phyloP scores from a whole-genome alignment of 1,139 yeast genomes.

The Spencermartinsiella ligniputridi region DNA sequence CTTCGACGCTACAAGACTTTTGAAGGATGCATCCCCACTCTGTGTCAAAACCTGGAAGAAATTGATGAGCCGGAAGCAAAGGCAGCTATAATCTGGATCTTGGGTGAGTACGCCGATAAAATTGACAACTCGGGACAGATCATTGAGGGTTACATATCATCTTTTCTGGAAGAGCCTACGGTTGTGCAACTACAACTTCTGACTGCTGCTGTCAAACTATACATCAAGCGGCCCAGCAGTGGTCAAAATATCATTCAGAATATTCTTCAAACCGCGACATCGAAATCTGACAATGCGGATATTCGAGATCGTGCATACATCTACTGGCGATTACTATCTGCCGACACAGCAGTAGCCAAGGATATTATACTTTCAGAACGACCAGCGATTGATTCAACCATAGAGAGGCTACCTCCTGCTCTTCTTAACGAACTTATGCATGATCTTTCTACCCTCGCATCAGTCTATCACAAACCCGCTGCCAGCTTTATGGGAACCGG shows the following conservation, averaged over 20 bases:
- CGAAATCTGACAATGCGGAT: slow-evolving; percentile 82
- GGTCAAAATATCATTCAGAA: slow-evolving; percentile 57
- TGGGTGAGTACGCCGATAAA: slow-evolving; percentile 82
- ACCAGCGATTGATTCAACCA: slow-evolving; percentile 69
- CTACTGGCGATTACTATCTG: slow-evolving; percentile 87
- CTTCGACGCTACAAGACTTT: slow-evolving; percentile 72
- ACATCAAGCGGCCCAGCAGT: slow-evolving; percentile 45
- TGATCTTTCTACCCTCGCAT: slow-evolving; percentile 83
- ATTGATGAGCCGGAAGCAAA: slow-evolving; percentile 60
- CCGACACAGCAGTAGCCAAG: slow-evolving; percentile 46
- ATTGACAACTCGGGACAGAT: slow-evolving; percentile 51
- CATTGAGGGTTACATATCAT: slow-evolving; percentile 48
- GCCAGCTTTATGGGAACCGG: slow-evolving; percentile 56
- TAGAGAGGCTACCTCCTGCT: slow-evolving; percentile 64
- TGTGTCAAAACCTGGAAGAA: slow-evolving; percentile 56
- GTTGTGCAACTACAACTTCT: slow-evolving; percentile 71
- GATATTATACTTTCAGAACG: slow-evolving; percentile 55
- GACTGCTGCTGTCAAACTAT: slow-evolving; percentile 75
- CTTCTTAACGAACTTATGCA: slow-evolving; percentile 61
- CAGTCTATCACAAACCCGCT: slow-evolving; percentile 86
- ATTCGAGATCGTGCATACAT: slow-evolving; percentile 91
- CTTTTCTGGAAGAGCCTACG: slow-evolving; percentile 69
- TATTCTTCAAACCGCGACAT: slow-evolving; percentile 72
- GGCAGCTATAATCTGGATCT: slow-evolving; percentile 79
- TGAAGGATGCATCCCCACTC: slow-evolving; percentile 65